Conservation (phyloP, 805 yeast species). For the Candida hungchunana region DNA sequence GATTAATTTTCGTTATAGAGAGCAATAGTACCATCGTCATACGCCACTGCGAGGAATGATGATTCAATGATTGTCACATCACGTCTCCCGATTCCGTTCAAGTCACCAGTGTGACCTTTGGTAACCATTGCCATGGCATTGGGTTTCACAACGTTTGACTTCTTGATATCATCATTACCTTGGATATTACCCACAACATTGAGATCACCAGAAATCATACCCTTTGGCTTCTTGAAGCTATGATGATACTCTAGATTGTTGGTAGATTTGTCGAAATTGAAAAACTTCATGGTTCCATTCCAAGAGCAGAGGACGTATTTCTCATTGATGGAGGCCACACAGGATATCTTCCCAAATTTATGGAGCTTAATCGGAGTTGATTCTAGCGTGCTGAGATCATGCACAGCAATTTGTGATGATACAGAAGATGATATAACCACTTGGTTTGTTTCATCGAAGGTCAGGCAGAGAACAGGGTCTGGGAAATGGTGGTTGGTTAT, state of each 20-base stretch:
- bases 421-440: constrained; percentile 45
- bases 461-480: constrained; percentile 49
- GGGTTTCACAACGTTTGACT: constrained; percentile 24
- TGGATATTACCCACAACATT: constrained; percentile 28
- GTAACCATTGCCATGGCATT: constrained; percentile 24
- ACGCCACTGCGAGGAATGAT: constrained; percentile 43
- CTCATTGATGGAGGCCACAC: constrained; percentile 22
- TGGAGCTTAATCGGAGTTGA: constrained; percentile 7
- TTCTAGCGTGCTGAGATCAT: constrained; percentile 13
- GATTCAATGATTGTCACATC: constrained; percentile 19
- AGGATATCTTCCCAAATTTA: constrained; percentile 37
- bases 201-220: constrained; percentile 25
- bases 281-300: constrained; percentile 44
- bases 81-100: constrained; percentile 24
- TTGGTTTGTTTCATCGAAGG: constrained; percentile 24
- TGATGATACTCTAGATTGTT: constrained; percentile 15
- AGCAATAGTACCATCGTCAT: constrained; percentile 50
- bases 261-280: constrained; percentile 18
- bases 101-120: background rate
- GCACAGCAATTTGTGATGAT: constrained; percentile 35
- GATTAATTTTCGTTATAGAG: constrained; percentile 28
- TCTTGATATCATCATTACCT: constrained; percentile 25
- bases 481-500: constrained; percentile 39
- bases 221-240: constrained; percentile 23
- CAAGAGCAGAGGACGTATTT: constrained; percentile 41